phyloP scores from a whole-genome alignment of 441 rosid genomes.

The Croton setiger region DNA sequence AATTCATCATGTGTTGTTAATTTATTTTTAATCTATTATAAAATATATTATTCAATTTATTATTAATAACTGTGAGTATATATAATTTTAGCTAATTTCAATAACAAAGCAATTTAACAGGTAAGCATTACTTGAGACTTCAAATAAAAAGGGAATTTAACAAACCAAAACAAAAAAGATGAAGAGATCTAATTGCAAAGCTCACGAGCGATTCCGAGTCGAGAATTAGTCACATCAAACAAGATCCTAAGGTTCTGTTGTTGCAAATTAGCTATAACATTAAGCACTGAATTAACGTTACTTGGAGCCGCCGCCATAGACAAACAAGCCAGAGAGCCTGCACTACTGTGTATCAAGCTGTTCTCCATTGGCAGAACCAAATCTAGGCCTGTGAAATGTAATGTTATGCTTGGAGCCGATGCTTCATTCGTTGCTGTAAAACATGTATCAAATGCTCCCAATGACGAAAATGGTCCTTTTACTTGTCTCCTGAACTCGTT shows the following conservation, averaged over 20 bases:
- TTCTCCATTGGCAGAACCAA: constrained; percentile 74
- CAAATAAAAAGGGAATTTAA: no score
- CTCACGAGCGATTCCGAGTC: constrained; percentile 77
- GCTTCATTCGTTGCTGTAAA: constrained; percentile 45
- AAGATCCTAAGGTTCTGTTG: constrained; percentile 80
- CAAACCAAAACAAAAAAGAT: background rate
- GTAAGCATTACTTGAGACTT: no score
- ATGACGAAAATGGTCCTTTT: constrained; percentile 53
- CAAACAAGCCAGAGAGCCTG: constrained; percentile 67
- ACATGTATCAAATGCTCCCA: constrained; percentile 91
- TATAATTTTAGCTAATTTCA: no score
- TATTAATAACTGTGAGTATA: no score
- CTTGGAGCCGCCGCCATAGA: constrained; percentile 72
- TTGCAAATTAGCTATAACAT: constrained; percentile 85
- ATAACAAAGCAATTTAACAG: no score
- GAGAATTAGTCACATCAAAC: constrained; percentile 69
- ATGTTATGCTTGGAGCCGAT: constrained; percentile 46
- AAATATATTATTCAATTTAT: no score
- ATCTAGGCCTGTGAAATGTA: constrained; percentile 56
- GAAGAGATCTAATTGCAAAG: constrained; percentile 53
- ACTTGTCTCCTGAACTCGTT: constrained; percentile 78
- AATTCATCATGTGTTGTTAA: no score
- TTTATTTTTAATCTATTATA: no score
- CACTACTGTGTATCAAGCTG: constrained; percentile 72
- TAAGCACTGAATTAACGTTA: constrained; percentile 66